These are phyloP conservation scores for Pseudoscleropodium purum DNA, from an alignment of 225 moss, liverwort and hornwort species.

Conservation along the genomic window DNA sequence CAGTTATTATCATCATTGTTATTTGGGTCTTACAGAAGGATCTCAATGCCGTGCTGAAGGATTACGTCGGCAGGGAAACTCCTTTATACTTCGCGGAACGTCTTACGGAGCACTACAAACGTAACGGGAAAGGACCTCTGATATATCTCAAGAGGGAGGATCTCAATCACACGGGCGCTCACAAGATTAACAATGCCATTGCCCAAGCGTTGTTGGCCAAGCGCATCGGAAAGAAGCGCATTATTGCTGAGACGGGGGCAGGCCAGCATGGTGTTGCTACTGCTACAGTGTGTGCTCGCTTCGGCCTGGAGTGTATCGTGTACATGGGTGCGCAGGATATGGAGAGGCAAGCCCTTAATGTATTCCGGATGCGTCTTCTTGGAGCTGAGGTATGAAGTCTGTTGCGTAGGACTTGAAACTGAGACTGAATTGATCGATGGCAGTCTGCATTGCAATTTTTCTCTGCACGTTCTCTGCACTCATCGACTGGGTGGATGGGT, in stretches of 20 bases:
- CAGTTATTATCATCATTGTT: not conserved
- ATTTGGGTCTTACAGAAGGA: slow-evolving; percentile 43
- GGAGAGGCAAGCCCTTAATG: slow-evolving; percentile 93
- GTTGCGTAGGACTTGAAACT: not conserved
- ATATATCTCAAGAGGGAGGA: slow-evolving; percentile 96
- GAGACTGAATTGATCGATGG: not conserved
- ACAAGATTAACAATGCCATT: slow-evolving; percentile 94
- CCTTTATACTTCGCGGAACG: slow-evolving; percentile 96
- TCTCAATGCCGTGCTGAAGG: slow-evolving; percentile 57
- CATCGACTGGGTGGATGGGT: too few species aligned
- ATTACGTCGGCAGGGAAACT: slow-evolving; percentile 93
- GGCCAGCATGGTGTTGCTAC: slow-evolving; percentile 99
- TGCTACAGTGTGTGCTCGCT: slow-evolving; percentile 93
- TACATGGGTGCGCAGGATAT: slow-evolving; percentile 98
- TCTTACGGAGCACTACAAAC: slow-evolving; percentile 65
- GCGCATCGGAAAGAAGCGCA: slow-evolving; percentile 82
- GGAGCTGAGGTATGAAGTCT: slow-evolving; percentile 74
- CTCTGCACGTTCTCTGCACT: not conserved
- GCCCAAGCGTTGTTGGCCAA: slow-evolving; percentile 90
- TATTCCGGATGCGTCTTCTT: slow-evolving; percentile 91
- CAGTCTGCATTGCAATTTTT: not conserved
- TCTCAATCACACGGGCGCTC: slow-evolving; percentile 91
- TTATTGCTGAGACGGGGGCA: slow-evolving; percentile 96
- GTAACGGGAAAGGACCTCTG: slow-evolving; percentile 70
- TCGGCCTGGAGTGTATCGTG: slow-evolving; percentile 82